phyloP scores from a whole-genome alignment of 768 basidiomycete species.

The Peribolospora kevripleyi region DNA sequence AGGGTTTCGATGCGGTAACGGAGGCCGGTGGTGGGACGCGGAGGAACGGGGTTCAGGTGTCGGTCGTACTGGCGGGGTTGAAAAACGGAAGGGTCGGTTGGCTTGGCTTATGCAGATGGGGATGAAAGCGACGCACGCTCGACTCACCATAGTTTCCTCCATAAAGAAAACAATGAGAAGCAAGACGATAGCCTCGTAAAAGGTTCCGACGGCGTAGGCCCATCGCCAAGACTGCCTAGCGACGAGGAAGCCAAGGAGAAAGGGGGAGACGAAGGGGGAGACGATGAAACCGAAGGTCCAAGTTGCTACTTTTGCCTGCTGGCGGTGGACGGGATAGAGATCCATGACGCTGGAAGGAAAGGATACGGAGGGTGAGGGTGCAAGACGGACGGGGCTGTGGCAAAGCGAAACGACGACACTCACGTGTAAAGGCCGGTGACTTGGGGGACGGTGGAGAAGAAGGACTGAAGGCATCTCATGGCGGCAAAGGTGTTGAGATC shows the following conservation, averaged over 20 bases:
- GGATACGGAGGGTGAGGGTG: background rate
- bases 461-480: conserved; percentile 31
- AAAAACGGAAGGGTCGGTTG: too few species aligned
- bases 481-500: conserved; percentile 35
- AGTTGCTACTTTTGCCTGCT: conserved; percentile 29
- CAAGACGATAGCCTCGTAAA: conserved; percentile 34
- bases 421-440: conserved; percentile 23
- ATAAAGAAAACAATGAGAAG: conserved; percentile 34
- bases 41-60: conserved; percentile 29
- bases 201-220: conserved; percentile 41
- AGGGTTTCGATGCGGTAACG: conserved; percentile 35
- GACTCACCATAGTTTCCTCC: conserved; percentile 29
- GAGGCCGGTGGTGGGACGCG: conserved; percentile 22
- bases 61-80: conserved; percentile 37
- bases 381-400: too few species aligned
- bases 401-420: background rate
- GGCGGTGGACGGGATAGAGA: too few species aligned
- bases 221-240: conserved; percentile 37
- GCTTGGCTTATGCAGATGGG: background rate
- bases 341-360: too few species aligned
- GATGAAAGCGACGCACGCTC: background rate
- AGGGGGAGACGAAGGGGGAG: conserved; percentile 29
- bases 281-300: conserved; percentile 54
- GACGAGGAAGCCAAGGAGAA: conserved; percentile 42
- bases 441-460: conserved; percentile 40